phyloP scores from a whole-genome alignment of 1,139 yeast genomes.

The Yamadazyma sp. region DNA sequence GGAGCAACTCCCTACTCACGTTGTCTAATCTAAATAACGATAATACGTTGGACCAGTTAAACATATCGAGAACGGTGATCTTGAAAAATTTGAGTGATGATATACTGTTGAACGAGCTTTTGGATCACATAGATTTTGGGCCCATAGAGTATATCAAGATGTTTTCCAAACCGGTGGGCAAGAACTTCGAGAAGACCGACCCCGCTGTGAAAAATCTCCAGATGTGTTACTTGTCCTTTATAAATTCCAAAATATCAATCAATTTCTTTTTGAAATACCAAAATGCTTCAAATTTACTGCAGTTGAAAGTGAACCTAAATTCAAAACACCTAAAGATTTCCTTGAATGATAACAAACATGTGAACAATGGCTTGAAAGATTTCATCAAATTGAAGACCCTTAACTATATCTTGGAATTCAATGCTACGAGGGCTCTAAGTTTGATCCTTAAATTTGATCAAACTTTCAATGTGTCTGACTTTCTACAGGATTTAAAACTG shows the following conservation, averaged over 20 bases:
- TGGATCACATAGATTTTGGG: slow-evolving; percentile 39
- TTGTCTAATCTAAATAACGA: slow-evolving; percentile 15
- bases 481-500: slow-evolving; percentile 6
- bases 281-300: slow-evolving; percentile 25
- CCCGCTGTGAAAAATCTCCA: slow-evolving; percentile 18
- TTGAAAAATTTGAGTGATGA: slow-evolving; percentile 30
- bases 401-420: slow-evolving; percentile 40
- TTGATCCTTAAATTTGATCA: slow-evolving; percentile 19
- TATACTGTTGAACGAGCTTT: slow-evolving; percentile 30
- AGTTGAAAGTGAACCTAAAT: slow-evolving; percentile 27
- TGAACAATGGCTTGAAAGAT: slow-evolving; percentile 26
- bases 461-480: slow-evolving; percentile 9
- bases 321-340: slow-evolving; percentile 33
- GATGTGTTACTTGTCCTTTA: slow-evolving; percentile 40
- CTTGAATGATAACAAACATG: slow-evolving; percentile 26
- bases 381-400: slow-evolving; percentile 43
- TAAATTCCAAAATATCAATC: slow-evolving; percentile 36
- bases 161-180: slow-evolving; percentile 32
- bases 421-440: slow-evolving; percentile 39
- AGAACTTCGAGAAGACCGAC: slow-evolving; percentile 22
- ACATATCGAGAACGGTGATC: slow-evolving; percentile 40
- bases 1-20: slow-evolving; percentile 3
- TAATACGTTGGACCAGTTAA: slow-evolving; percentile 30
- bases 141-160: slow-evolving; percentile 46
- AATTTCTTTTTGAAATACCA: slow-evolving; percentile 38